phyloP scores from a whole-genome alignment of 2,329 filamentous ascomycete genomes.

The Achaetomium macrosporum region DNA sequence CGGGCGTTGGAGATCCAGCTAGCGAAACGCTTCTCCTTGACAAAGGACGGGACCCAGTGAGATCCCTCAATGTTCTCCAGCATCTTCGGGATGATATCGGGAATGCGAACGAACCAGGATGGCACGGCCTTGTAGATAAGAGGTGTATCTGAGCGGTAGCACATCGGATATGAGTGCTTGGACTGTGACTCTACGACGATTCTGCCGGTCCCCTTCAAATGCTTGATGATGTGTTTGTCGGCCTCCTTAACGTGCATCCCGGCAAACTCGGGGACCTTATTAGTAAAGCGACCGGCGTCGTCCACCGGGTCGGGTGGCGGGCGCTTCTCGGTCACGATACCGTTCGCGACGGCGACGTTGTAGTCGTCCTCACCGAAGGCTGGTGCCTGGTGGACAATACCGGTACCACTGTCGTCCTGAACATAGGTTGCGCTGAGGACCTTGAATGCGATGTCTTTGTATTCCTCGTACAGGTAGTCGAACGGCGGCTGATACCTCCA shows the following conservation, averaged over 20 bases:
- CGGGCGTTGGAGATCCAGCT: conserved; percentile 88
- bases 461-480: conserved; percentile 82
- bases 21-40: conserved; percentile 86
- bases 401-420: conserved; percentile 82
- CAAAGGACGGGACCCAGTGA: conserved; percentile 85
- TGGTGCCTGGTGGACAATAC: conserved; percentile 89
- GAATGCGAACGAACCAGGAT: conserved; percentile 91
- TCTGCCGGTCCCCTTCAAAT: conserved; percentile 70
- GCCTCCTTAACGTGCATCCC: conserved; percentile 88
- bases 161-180: conserved; percentile 89
- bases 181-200: conserved; percentile 81
- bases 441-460: conserved; percentile 76
- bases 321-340: conserved; percentile 69
- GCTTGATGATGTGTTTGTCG: conserved; percentile 83
- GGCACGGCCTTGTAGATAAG: conserved; percentile 89
- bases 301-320: conserved; percentile 89
- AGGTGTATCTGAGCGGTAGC: conserved; percentile 89
- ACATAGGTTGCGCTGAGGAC: conserved; percentile 83
- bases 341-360: conserved; percentile 68
- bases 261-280: conserved; percentile 70
- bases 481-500: conserved; percentile 89
- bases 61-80: conserved; percentile 83
- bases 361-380: conserved; percentile 97
- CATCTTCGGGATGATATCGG: conserved; percentile 78
- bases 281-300: conserved; percentile 72